Evolutionary conservation across 352 stramenopile genomes (phyloP).

Genomic region (Pythium coloratum): DNA sequence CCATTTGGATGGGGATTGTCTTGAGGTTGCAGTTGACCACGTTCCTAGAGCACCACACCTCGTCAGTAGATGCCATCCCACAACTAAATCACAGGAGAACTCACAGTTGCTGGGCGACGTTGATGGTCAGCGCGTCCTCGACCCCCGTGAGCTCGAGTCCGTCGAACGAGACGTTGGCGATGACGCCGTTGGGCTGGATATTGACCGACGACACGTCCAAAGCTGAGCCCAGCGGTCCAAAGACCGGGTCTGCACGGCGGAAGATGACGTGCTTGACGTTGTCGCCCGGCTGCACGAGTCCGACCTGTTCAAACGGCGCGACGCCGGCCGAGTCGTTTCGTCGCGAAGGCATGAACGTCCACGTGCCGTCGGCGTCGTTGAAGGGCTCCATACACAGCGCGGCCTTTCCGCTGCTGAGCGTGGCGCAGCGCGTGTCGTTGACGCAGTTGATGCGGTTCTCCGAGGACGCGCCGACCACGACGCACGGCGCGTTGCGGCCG

Average conservation of each 20-base stretch:
- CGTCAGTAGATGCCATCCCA: neutral
- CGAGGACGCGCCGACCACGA: conserved; percentile 62
- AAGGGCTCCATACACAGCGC: conserved; percentile 70
- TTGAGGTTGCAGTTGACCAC: conserved; percentile 73
- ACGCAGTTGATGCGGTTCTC: conserved; percentile 68
- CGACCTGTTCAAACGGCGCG: conserved; percentile 67
- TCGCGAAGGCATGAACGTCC: conserved; percentile 57
- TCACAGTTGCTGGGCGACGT: conserved; percentile 53
- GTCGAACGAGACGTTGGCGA: conserved; percentile 54
- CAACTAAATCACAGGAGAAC: neutral
- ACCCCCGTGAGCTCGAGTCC: conserved; percentile 49
- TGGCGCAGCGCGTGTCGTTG: conserved; percentile 69
- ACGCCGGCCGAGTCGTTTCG: conserved; percentile 48
- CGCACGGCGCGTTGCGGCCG: conserved; percentile 55
- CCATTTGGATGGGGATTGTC: conserved; percentile 52
- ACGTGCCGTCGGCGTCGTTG: conserved; percentile 32
- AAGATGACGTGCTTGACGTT: conserved; percentile 58
- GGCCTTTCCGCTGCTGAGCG: conserved; percentile 62
- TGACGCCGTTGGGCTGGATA: conserved; percentile 42
- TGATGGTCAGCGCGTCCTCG: conserved; percentile 53
- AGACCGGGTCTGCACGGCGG: conserved; percentile 30
- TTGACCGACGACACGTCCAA: conserved; percentile 74
- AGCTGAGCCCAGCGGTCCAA: conserved; percentile 37
- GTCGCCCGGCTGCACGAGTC: conserved; percentile 59
- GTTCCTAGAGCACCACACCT: conserved; percentile 29